These are phyloP conservation scores for Abortiporus biennis DNA, from an alignment of 1,284 basidiomycete genomes.

Conservation along the genomic window DNA sequence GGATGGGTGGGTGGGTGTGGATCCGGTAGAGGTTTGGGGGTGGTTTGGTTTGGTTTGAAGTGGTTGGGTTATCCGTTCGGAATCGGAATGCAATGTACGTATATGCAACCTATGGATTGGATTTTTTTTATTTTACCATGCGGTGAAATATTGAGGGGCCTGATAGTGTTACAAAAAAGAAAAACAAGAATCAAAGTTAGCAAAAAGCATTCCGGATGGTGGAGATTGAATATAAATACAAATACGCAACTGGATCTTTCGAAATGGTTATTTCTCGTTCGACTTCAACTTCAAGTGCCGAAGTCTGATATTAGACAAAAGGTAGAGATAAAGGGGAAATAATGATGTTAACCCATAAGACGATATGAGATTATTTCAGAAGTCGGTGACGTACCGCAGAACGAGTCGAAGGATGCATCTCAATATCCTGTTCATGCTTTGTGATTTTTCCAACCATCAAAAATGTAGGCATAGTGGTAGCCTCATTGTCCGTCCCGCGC, in stretches of 20 bases:
- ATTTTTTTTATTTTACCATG: neutral
- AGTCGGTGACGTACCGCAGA: neutral
- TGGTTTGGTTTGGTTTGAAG: too few relatives aligned
- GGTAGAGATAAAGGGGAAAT: neutral
- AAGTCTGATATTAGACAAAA: neutral
- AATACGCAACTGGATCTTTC: constrained; percentile 13
- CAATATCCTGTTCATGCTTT: constrained; percentile 12
- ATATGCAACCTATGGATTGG: neutral
- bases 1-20: too few relatives aligned
- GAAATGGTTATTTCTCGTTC: constrained; percentile 14
- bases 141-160: constrained; percentile 1
- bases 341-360: too few relatives aligned
- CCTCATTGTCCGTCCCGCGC: constrained; percentile 35
- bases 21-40: too few relatives aligned
- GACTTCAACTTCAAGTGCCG: constrained; percentile 12
- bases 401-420: constrained; percentile 6
- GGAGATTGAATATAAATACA: too few relatives aligned
- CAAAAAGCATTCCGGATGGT: neutral
- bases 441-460: constrained; percentile 31
- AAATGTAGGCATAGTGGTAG: constrained; percentile 32
- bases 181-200: neutral
- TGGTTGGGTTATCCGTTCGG: too few relatives aligned
- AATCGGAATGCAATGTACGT: neutral
- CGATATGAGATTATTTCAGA: too few relatives aligned
- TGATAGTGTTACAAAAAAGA: neutral